These are phyloP conservation scores for Passalora sequoiae DNA, from an alignment of 2,329 filamentous ascomycete species.

Conservation along the genomic window DNA sequence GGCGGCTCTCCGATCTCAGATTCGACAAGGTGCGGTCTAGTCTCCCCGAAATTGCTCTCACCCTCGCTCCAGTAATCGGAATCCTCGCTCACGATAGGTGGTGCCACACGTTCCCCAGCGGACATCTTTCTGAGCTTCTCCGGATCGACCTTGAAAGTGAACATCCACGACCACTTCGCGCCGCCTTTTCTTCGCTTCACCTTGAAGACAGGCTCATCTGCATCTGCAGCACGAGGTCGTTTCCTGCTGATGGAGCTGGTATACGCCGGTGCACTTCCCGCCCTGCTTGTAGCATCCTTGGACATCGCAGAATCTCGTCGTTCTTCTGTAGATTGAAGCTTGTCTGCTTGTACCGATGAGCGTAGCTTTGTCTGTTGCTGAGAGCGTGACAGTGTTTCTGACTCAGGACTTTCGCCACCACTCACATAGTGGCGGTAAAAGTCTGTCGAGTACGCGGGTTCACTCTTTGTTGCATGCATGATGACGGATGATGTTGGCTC, in stretches of 20 bases:
- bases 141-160: constrained; percentile 3
- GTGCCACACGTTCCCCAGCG: constrained; percentile 1
- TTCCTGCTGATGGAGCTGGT: not conserved
- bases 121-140: constrained; percentile 1
- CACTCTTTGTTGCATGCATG: constrained; percentile 3
- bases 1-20: not conserved
- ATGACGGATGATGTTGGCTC: not conserved
- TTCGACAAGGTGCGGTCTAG: not conserved
- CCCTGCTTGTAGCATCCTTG: not conserved
- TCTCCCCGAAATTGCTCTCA: not conserved
- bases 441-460: not conserved
- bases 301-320: constrained; percentile 1
- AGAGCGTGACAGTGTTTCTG: no score
- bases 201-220: constrained; percentile 1
- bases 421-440: not conserved
- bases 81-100: constrained; percentile 1
- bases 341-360: not conserved
- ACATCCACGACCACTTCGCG: constrained; percentile 2
- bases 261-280: not conserved
- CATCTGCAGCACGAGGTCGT: constrained; percentile 1
- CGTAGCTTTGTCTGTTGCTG: not conserved
- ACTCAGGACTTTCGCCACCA: constrained; percentile 1
- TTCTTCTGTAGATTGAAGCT: constrained; percentile 1
- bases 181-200: constrained; percentile 1
- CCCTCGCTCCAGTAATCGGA: constrained; percentile 1